Evolutionary conservation across 345 rosid species (phyloP).

Genomic region (Gossypium sturtianum): DNA sequence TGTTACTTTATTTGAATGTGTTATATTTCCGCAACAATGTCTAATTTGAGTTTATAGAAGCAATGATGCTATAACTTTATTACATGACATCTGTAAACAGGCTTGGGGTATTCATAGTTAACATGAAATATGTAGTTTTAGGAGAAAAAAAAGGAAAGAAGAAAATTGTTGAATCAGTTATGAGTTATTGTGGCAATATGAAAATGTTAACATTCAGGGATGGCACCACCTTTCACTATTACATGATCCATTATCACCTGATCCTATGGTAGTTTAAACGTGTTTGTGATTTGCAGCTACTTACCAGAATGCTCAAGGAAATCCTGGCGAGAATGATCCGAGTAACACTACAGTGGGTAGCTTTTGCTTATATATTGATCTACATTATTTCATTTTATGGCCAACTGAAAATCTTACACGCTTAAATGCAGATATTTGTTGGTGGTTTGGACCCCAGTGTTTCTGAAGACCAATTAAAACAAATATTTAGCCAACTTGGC

Average conservation of each 20-base stretch:
- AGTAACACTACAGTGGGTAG: slow-evolving; percentile 91
- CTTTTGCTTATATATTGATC: slow-evolving; percentile 11
- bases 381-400: slow-evolving; percentile 1
- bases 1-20: not conserved
- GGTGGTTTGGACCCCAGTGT: slow-evolving; percentile 90
- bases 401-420: slow-evolving; percentile 18
- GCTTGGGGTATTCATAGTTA: not conserved
- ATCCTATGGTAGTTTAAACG: slow-evolving; percentile 20
- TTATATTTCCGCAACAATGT: not conserved
- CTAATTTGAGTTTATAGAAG: not conserved
- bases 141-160: too few species aligned
- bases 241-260: not conserved
- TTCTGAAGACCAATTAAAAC: slow-evolving; percentile 72
- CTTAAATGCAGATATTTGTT: slow-evolving; percentile 65
- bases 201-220: not conserved
- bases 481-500: slow-evolving; percentile 78
- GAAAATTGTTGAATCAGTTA: too few species aligned
- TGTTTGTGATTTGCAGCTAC: slow-evolving; percentile 61
- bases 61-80: not conserved
- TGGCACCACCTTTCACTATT: not conserved
- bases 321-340: slow-evolving; percentile 84
- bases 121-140: not conserved
- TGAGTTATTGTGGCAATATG: not conserved
- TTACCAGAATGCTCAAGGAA: slow-evolving; percentile 62
- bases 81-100: not conserved